phyloP scores from a whole-genome alignment of 169 alveolate species.

The Eimeria acervulina region DNA sequence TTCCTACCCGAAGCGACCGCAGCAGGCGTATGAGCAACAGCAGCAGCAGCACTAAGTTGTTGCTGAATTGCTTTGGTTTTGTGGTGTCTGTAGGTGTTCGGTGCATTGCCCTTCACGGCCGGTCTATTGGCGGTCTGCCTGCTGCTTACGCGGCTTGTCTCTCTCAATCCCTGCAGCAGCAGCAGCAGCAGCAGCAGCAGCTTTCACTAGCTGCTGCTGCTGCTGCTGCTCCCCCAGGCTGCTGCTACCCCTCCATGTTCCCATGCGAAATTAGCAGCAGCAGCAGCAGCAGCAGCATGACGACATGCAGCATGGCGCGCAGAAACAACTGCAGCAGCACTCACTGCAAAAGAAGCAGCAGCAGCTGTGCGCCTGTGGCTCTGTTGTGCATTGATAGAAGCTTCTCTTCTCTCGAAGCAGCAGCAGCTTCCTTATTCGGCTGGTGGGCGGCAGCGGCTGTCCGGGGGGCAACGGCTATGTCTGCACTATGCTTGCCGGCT shows the following conservation, averaged over 20 bases:
- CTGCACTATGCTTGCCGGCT: background rate
- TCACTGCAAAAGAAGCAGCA: slow-evolving; percentile 6
- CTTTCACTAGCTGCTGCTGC: slow-evolving; percentile 33
- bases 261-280: background rate
- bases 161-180: slow-evolving; percentile 7
- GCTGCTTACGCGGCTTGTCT: slow-evolving; percentile 44
- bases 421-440: slow-evolving; percentile 44
- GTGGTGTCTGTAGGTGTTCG: slow-evolving; percentile 32
- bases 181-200: slow-evolving; percentile 40
- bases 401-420: slow-evolving; percentile 34
- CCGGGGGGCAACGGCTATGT: background rate
- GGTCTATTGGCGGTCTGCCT: slow-evolving; percentile 70
- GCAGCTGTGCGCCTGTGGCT: slow-evolving; percentile 12
- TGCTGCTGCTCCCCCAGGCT: slow-evolving; percentile 15
- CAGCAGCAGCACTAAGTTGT: background rate
- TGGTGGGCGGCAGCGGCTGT: slow-evolving; percentile 46
- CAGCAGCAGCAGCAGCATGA: slow-evolving; percentile 27
- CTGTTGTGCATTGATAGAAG: slow-evolving; percentile 28
- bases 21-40: background rate
- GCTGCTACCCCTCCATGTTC: background rate
- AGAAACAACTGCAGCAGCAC: background rate
- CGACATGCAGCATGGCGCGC: slow-evolving; percentile 15
- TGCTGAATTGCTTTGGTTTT: background rate
- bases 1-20: background rate
- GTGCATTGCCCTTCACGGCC: slow-evolving; percentile 26